Evolutionary conservation across 176 grass and related monocot genomes (phyloP), one percentile per base, ranked within the genome.

Genomic region (Zizania latifolia): DNA sequence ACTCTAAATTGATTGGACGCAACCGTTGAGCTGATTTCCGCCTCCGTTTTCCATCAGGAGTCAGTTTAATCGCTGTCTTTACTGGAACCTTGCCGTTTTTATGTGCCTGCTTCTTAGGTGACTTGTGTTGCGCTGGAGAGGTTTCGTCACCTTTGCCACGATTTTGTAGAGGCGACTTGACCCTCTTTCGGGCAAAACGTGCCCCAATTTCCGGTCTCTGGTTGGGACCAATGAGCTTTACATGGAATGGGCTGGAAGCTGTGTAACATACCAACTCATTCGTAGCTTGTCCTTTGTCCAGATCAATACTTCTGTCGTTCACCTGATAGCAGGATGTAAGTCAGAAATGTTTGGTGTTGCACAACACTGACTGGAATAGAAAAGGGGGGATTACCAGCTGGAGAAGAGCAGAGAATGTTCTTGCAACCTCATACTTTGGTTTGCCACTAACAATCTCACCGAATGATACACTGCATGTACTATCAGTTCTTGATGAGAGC

Each of bases 351-450:
- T 50, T 36, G 29, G 31, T 19, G 15, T 22, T 51, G 44, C 12
- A 0, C 27, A 12, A 68, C 36, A 10, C 34, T 9, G 56, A 68
- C 41, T 68, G 45, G 10, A 23, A 68, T 9, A 36, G 34, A 44
- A 26, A 68, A 57, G 32, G 58, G 61, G 37, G 28, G 22, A 21
- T 65, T 89, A 99, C 95, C 95, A 99, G 82, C 84, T 99, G 95
- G 36, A 99, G 89, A 72, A 99, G 89, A n/a, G 95, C 95, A 83
- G 91, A 99, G 87, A 99, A 99, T 39, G 89, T 90, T 65, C 95
- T 89, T 33, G 95, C 89, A 80, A 90, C 87, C 79, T 99, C 89
- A 10, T 90, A 89, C 76, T 94, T 94, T 21, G 84, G 72, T 79
- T 66, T 90, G 57, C 79, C 82, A 35, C 41, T 59, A 59, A 94